Percentiles rank a stretch among this genome's conserved stretches.
Evolutionary conservation across 805 yeast species (phyloP).

Genomic region (Wickerhamiella galacta): DNA sequence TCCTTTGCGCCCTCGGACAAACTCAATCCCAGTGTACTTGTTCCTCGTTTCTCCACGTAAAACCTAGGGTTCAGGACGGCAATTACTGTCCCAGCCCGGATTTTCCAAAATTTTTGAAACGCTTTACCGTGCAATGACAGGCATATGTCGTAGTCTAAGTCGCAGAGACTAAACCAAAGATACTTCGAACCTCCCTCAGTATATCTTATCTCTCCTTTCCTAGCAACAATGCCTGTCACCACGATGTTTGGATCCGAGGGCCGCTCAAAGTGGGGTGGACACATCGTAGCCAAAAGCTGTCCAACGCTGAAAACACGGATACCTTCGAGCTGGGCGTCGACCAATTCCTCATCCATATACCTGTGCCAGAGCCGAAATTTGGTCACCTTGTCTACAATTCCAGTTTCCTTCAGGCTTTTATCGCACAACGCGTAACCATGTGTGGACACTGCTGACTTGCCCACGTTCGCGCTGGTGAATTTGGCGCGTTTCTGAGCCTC

Average conservation of each 20-base stretch:
- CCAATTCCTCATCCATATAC: conserved; percentile 26
- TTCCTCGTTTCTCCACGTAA: conserved; percentile 15
- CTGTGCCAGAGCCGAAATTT: conserved; percentile 1
- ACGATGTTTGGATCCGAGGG: conserved; percentile 67
- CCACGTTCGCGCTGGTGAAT: conserved; percentile 2
- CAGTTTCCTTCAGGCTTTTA: too few relatives aligned
- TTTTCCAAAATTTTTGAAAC: conserved; percentile 53
- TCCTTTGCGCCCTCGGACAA: conserved; percentile 34
- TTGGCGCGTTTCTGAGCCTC: background rate
- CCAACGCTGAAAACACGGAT: conserved; percentile 41
- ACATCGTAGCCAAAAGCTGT: conserved; percentile 45
- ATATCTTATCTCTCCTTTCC: conserved; percentile 36
- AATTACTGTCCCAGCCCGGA: conserved; percentile 57
- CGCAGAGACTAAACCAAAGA: conserved; percentile 47
- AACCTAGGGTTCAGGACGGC: conserved; percentile 62
- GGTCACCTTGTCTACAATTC: too few relatives aligned
- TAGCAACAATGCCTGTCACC: conserved; percentile 50
- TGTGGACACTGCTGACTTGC: conserved; percentile 1
- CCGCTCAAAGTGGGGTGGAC: conserved; percentile 50
- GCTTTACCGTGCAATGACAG: conserved; percentile 51
- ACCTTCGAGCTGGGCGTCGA: conserved; percentile 28
- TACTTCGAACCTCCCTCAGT: conserved; percentile 31
- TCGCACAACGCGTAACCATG: background rate
- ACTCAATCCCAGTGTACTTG: conserved; percentile 34
- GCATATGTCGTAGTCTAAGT: conserved; percentile 43